phyloP scores from a whole-genome alignment of 106 monocot genomes.

The Triglochin maritima region DNA sequence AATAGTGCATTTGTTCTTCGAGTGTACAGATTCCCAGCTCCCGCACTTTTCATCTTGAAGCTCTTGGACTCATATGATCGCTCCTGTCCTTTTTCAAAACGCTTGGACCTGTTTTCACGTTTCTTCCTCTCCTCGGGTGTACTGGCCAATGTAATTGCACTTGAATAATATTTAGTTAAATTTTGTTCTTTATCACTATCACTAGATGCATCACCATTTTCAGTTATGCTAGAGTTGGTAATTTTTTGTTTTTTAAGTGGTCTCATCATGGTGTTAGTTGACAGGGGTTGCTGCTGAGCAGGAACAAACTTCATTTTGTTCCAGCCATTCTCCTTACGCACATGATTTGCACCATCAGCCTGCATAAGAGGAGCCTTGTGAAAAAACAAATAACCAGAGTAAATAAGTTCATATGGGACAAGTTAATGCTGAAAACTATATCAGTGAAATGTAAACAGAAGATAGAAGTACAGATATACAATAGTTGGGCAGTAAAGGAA shows the following conservation, averaged over 20 bases:
- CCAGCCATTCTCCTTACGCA: conserved; percentile 29
- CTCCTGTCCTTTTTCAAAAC: conserved; percentile 78
- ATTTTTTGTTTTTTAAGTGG: conserved; percentile 52
- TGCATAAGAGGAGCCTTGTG: conserved; percentile 4
- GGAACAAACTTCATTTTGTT: conserved; percentile 30
- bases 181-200: conserved; percentile 76
- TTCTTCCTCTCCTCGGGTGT: conserved; percentile 85
- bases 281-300: conserved; percentile 28
- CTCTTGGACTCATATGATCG: conserved; percentile 17
- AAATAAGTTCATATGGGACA: not conserved
- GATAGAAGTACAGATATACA: no score
- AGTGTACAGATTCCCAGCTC: conserved; percentile 34
- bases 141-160: conserved; percentile 61
- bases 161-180: conserved; percentile 67
- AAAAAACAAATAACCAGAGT: not conserved
- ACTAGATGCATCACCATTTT: conserved; percentile 59
- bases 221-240: conserved; percentile 13
- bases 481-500: not conserved
- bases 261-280: conserved; percentile 26
- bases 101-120: conserved; percentile 72
- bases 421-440: not conserved
- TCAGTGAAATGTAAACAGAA: not conserved
- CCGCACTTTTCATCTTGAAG: conserved; percentile 30
- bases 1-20: conserved; percentile 42
- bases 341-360: conserved; percentile 18